A percentile compares a stretch with the other conserved stretches of the same genome.
These are phyloP conservation scores for Primulina huaijiensis DNA, from an alignment of 257 asterid species.

Conservation along the genomic window DNA sequence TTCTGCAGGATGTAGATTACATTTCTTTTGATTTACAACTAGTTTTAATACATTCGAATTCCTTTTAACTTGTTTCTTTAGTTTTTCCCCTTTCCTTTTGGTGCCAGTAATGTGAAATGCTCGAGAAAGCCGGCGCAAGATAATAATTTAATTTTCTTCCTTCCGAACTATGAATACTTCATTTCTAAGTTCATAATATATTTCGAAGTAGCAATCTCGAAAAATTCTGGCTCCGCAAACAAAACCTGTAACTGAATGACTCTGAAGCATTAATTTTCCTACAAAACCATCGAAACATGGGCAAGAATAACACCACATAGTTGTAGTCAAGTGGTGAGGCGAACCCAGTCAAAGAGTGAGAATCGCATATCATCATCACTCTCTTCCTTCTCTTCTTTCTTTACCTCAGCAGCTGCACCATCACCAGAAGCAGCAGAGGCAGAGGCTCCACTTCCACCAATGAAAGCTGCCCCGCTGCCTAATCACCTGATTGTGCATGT, in stretches of 20 bases:
- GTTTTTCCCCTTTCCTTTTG: neutral
- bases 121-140: neutral
- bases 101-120: neutral
- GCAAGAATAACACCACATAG: conserved; percentile 21
- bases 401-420: conserved; percentile 57
- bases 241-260: conserved; percentile 11
- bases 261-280: conserved; percentile 24
- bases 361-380: conserved; percentile 71
- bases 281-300: neutral
- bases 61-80: too few relatives aligned
- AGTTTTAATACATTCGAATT: too few relatives aligned
- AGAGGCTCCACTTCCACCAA: conserved; percentile 51
- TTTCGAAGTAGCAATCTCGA: neutral
- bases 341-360: conserved; percentile 56
- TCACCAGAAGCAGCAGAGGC: conserved; percentile 64
- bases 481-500: conserved; percentile 49
- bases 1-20: neutral
- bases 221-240: neutral
- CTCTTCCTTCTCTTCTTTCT: conserved; percentile 69
- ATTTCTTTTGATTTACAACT: neutral
- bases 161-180: too few relatives aligned
- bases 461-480: conserved; percentile 56
- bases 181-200: too few relatives aligned
- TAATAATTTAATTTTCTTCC: too few relatives aligned
- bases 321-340: neutral